phyloP scores from a whole-genome alignment of 441 rosid genomes.

The Geranium incanum region DNA sequence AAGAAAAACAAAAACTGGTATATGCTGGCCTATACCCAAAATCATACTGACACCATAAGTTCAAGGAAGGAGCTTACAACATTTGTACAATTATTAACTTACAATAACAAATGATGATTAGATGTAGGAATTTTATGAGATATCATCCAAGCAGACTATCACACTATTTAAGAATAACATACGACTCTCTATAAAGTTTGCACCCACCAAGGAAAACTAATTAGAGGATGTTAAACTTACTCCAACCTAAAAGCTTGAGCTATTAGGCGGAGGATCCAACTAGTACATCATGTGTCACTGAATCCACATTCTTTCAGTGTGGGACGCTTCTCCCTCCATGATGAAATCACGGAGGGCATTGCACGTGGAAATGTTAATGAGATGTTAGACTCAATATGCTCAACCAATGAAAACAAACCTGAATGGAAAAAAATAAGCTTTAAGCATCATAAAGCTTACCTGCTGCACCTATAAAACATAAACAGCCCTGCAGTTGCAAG shows the following conservation, averaged over 20 bases:
- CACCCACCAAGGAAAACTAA: too few species aligned
- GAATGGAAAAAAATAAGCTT: not conserved
- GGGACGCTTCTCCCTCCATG: too few species aligned
- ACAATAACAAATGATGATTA: not conserved
- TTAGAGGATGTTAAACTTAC: too few species aligned
- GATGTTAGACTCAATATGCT: not conserved
- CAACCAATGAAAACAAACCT: not conserved
- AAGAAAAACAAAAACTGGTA: not conserved
- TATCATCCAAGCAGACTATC: not conserved
- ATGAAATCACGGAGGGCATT: too few species aligned
- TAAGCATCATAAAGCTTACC: conserved; percentile 36
- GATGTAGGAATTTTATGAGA: not conserved
- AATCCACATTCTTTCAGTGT: too few species aligned
- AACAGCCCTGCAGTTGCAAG: conserved; percentile 66
- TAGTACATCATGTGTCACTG: too few species aligned
- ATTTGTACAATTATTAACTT: not conserved
- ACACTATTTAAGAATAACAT: conserved; percentile 1
- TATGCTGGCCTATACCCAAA: not conserved
- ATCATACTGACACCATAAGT: not conserved
- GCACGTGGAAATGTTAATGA: not conserved
- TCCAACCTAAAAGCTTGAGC: too few species aligned
- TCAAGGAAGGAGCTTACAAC: not conserved
- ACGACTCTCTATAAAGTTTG: too few species aligned
- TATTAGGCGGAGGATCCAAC: too few species aligned
- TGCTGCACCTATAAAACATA: conserved; percentile 82